A percentile compares a stretch with the other conserved stretches of the same genome.
Conservation (phyloP, 768 basidiomycete species). For the Boletellus sp. region DNA sequence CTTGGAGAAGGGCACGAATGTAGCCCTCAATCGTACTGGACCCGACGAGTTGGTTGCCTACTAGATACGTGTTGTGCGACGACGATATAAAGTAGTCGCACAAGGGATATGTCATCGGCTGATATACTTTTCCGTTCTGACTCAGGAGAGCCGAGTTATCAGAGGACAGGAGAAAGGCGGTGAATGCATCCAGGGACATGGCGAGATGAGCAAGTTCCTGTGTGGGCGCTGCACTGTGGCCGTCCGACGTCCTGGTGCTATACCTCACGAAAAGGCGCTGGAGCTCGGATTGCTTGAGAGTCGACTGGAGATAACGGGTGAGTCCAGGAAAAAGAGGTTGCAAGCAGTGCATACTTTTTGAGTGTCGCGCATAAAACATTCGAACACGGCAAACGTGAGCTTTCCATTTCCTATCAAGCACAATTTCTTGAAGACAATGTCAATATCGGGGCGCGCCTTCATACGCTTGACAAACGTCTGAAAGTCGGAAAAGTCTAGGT, state of each 20-base stretch:
- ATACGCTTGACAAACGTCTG: conserved; percentile 77
- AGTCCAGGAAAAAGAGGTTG: conserved; percentile 4
- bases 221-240: background rate
- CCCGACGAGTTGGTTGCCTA: conserved; percentile 83
- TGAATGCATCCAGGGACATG: conserved; percentile 62
- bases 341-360: conserved; percentile 43
- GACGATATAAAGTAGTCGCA: conserved; percentile 87
- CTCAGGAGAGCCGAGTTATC: conserved; percentile 66
- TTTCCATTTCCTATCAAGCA: conserved; percentile 29
- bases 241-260: conserved; percentile 12
- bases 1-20: conserved; percentile 82
- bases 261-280: conserved; percentile 37
- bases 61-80: conserved; percentile 90
- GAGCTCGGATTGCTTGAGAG: conserved; percentile 33
- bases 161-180: conserved; percentile 72
- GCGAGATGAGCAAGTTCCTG: conserved; percentile 10
- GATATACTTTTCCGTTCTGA: conserved; percentile 51
- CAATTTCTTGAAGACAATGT: conserved; percentile 53
- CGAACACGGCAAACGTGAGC: conserved; percentile 41
- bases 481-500: conserved; percentile 77
- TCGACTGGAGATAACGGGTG: conserved; percentile 29
- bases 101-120: conserved; percentile 88
- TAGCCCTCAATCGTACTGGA: conserved; percentile 90
- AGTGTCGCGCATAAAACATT: conserved; percentile 45
- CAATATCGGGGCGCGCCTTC: conserved; percentile 82